Base-by-base conservation (phyloP, 371 early-diverging fungal species). In the Mucor plumbeus region DNA sequence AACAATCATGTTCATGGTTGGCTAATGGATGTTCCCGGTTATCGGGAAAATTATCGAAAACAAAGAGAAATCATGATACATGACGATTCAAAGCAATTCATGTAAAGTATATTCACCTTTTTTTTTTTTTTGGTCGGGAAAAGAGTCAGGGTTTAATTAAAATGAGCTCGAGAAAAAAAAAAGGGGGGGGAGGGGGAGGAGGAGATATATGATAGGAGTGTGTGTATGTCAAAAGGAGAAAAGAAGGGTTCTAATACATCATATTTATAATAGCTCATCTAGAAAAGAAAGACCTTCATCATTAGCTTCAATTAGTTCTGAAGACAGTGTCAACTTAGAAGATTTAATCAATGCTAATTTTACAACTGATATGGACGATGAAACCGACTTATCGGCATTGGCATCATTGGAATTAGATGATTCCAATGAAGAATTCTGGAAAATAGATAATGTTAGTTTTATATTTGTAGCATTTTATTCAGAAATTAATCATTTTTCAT, bases 341-440 rank as follows among this genome's bases (percentile, higher is more conserved):
- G 83, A 78, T 13, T 57, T 82, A 39, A 82, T 82, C 63, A 76
- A 70, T 55, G 70, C 73, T 10, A 80, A 82, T 53, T 78, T 72
- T 36, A 75, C 78, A 8, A 61, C 67, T 13, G 71, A 77, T 44
- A 78, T 82, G 62, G 75, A 78, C 17, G 80, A 82, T 36, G 80
- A 80, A 69, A 80, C 80, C 5, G 77, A 80, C 43, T 67, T 82
- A 36, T 68, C 77, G 11, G 71, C 71, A 59, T 64, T 82, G 33
- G 75, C 78, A 21, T 68, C 71, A 48, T 68, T 82, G 58, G 83
- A 82, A 63, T 54, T 82, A 26, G 83, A 82, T 68, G 83, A 82
- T 60, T 73, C 76, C 19, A 75, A 71, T 41, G 83, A 82, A 47
- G 80, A 78, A 35, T 82, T 82, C 59, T 82, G 80, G 80, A 79